Evolutionary conservation across 768 basidiomycete genomes (phyloP), one percentile per base, ranked within the genome.

Genomic region (Suillus ampliporus): DNA sequence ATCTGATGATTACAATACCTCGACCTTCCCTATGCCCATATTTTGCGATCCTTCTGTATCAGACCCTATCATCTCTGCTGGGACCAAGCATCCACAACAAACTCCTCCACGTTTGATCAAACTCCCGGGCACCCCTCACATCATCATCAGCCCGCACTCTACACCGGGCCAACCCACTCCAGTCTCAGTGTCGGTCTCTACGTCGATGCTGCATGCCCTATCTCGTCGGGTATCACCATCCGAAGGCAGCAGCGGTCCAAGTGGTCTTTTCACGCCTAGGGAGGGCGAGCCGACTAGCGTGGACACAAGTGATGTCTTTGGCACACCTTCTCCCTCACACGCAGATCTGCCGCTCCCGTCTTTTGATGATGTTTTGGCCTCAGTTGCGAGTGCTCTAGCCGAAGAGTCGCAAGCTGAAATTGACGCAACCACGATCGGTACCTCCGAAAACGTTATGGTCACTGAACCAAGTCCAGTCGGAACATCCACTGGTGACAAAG

Each of bases 231-330:
- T 15, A 37, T 61, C 61, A 17, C 40, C 40, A 13, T 61, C 58
- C 14, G 60, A 56, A 31, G 37, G 51, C 28, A 61, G 38, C 28
- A 57, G 35, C 15, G 35, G 62, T 31, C 54, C 64, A 13, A 77
- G 76, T 57, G 74, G 79, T 17, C 69, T 82, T 64, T 82, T 82
- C 67, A 80, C 79, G 0, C 79, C 81, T 37, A 59, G 66, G 31
- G 70, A 66, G 47, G 59, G 59, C 19, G 59, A 60, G 11, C 10
- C 43, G 31, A 54, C 14, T 57, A n/a, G 51, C 21, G 58, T 31
- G 35, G 34, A 26, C 26, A 28, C 35, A n/a, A 38, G 59, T 21
- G 58, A 54, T 38, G 38, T 26, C 6, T 26, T 56, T 53, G 59
- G 23, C 31, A 56, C 23, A 5, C 52, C 59, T 14, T 38, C 58